Conservation (phyloP, 2,329 filamentous ascomycete species). For the Pezicula carpinea region DNA sequence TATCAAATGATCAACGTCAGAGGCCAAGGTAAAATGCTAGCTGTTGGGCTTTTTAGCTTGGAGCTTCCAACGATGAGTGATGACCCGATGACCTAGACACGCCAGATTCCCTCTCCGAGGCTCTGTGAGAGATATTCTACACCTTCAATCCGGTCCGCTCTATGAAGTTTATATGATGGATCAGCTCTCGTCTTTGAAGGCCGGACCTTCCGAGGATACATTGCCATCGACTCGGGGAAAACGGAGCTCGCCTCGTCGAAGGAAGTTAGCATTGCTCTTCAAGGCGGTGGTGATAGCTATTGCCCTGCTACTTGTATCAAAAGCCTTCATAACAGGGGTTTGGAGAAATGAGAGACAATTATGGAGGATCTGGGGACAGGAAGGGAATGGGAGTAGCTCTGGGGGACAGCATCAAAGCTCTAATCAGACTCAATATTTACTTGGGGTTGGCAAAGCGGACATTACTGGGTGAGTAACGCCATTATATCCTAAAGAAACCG, state of each 20-base stretch:
- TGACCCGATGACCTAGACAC: constrained; percentile 6
- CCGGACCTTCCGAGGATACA: constrained; percentile 16
- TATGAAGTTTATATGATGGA: constrained; percentile 11
- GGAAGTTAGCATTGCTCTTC: neutral
- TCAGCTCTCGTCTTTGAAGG: constrained; percentile 11
- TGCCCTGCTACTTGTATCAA: constrained; percentile 7
- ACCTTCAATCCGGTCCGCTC: no score
- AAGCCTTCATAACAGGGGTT: constrained; percentile 1
- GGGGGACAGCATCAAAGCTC: constrained; percentile 7
- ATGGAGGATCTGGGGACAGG: constrained; percentile 4
- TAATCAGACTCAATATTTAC: constrained; percentile 42
- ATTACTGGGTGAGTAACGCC: constrained; percentile 55
- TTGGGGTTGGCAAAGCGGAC: constrained; percentile 68
- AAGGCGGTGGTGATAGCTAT: constrained; percentile 1
- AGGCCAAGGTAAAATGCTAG: constrained; percentile 1
- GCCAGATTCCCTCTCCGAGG: constrained; percentile 11
- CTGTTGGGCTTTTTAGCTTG: neutral
- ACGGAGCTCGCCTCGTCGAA: constrained; percentile 2
- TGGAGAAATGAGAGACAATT: neutral
- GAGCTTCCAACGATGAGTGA: neutral
- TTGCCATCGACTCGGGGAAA: constrained; percentile 3
- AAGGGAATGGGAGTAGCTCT: neutral
- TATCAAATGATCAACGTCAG: constrained; percentile 3
- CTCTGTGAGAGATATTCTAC: no score
- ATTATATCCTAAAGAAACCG: neutral